Evolutionary conservation across 2,329 filamentous ascomycete species (phyloP).

Genomic region (Immersiporthe knoxdaviesiana): DNA sequence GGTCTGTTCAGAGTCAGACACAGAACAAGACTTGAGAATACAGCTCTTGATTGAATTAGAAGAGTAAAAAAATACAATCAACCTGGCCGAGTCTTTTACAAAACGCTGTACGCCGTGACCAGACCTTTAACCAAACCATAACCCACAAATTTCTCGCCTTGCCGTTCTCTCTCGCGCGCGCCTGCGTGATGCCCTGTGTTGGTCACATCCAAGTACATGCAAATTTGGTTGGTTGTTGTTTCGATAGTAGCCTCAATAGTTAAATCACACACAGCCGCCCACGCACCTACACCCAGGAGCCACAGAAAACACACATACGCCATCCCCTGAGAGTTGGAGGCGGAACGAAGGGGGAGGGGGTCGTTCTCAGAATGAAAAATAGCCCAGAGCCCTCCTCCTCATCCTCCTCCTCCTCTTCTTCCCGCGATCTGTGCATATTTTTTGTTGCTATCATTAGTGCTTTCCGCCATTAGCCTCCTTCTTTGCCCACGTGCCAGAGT

Average conservation of each 20-base stretch:
- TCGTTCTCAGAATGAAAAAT: neutral
- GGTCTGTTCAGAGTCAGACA: neutral
- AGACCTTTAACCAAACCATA: neutral
- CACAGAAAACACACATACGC: neutral
- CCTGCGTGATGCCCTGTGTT: neutral
- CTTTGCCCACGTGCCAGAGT: conserved; percentile 39
- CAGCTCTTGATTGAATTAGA: conserved; percentile 1
- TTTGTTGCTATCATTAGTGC: too few relatives aligned
- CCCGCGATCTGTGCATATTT: neutral
- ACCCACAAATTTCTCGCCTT: neutral
- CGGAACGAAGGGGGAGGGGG: too few relatives aligned
- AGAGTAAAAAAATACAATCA: too few relatives aligned
- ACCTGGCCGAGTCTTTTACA: neutral
- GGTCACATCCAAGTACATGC: neutral
- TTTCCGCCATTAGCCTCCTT: conserved; percentile 32
- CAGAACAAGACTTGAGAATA: neutral
- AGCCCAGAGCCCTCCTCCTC: neutral
- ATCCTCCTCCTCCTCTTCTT: too few relatives aligned
- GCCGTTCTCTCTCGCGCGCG: neutral
- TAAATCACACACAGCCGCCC: neutral
- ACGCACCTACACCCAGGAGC: neutral
- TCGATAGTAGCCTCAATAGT: neutral
- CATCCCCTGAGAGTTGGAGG: neutral
- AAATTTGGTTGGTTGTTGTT: neutral
- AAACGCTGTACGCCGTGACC: neutral